Evolutionary conservation across 2,329 filamentous ascomycete genomes (phyloP).

Genomic region (Talaromyces sp.): DNA sequence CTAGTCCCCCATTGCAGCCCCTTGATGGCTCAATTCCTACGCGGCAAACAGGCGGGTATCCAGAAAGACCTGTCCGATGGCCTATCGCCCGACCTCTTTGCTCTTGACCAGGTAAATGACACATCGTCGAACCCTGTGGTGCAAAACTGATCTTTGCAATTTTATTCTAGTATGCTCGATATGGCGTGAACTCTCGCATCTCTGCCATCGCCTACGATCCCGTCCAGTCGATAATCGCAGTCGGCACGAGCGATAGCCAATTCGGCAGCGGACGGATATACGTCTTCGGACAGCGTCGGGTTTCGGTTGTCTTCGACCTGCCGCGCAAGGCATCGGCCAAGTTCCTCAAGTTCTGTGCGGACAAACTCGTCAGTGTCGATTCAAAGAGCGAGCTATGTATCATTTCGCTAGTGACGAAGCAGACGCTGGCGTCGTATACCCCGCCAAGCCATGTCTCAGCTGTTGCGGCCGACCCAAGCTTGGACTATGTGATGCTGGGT

Average conservation of each 20-base stretch:
- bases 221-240: constrained; percentile 83
- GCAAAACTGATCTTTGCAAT: neutral
- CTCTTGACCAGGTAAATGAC: constrained; percentile 65
- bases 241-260: constrained; percentile 82
- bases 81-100: constrained; percentile 70
- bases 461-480: constrained; percentile 75
- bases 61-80: constrained; percentile 83
- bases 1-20: constrained; percentile 18
- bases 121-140: constrained; percentile 10
- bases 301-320: constrained; percentile 68
- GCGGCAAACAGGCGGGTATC: constrained; percentile 89
- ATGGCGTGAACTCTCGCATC: constrained; percentile 70
- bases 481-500: constrained; percentile 90
- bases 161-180: constrained; percentile 55
- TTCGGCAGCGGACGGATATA: constrained; percentile 86
- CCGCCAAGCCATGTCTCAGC: constrained; percentile 70
- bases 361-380: constrained; percentile 80
- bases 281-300: constrained; percentile 74
- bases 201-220: constrained; percentile 87
- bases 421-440: constrained; percentile 61
- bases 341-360: constrained; percentile 74
- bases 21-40: constrained; percentile 76
- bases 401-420: constrained; percentile 70
- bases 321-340: constrained; percentile 68
- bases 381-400: constrained; percentile 77